phyloP scores from a whole-genome alignment of 768 basidiomycete genomes.

The Podaxis sp. region DNA sequence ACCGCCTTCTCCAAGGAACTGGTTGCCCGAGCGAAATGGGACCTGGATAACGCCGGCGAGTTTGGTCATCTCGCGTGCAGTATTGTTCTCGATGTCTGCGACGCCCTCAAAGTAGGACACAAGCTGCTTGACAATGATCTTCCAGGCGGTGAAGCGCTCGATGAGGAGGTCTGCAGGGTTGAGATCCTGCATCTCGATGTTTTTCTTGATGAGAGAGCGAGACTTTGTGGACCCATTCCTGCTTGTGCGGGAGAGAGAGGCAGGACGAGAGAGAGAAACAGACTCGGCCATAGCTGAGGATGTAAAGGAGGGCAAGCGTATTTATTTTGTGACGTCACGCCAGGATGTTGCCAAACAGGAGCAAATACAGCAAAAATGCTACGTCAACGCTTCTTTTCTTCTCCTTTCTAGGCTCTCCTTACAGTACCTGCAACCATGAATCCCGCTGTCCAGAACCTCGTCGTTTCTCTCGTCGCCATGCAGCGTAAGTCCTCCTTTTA shows the following conservation, averaged over 20 bases:
- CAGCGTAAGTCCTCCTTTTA: slow-evolving; percentile 50
- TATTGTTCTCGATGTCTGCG: slow-evolving; percentile 91
- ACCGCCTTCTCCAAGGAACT: slow-evolving; percentile 97
- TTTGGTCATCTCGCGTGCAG: slow-evolving; percentile 89
- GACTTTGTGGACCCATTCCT: slow-evolving; percentile 67
- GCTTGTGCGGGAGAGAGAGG: slow-evolving; percentile 65
- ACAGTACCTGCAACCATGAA: slow-evolving; percentile 50
- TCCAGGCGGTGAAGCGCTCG: slow-evolving; percentile 93
- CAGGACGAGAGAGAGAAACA: slow-evolving; percentile 61
- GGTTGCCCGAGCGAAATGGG: slow-evolving; percentile 92
- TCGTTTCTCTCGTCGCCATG: slow-evolving; percentile 92
- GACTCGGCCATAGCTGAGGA: slow-evolving; percentile 1
- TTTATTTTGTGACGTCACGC: slow-evolving; percentile 8
- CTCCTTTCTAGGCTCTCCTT: background rate
- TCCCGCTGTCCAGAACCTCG: slow-evolving; percentile 75
- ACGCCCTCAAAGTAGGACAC: slow-evolving; percentile 83
- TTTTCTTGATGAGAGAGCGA: slow-evolving; percentile 93
- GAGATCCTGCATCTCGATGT: slow-evolving; percentile 85
- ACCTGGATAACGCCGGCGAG: slow-evolving; percentile 96
- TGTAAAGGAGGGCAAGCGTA: background rate
- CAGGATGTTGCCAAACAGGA: background rate
- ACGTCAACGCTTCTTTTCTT: background rate
- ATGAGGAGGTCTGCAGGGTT: slow-evolving; percentile 95
- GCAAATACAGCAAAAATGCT: slow-evolving; percentile 10
- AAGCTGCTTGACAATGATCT: slow-evolving; percentile 94